Evolutionary conservation across 1,284 basidiomycete genomes (phyloP), one percentile per base, ranked within the genome.

Genomic region (Fomitopsis schrenkii): DNA sequence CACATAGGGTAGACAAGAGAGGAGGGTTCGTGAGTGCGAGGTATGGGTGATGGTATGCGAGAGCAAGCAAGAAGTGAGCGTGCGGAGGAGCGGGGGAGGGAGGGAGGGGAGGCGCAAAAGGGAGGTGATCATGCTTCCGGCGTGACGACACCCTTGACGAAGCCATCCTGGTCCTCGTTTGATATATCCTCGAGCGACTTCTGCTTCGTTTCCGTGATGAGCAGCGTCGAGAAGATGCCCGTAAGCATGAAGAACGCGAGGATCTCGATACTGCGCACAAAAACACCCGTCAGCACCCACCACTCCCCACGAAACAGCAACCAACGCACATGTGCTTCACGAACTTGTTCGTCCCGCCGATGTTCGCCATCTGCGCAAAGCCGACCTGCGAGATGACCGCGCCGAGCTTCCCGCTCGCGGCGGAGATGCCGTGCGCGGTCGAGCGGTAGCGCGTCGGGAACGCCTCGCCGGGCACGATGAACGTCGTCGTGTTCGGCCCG

Each of bases 361-460:
- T 88, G 72, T 91, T 80, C 73, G 81, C 83, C 55, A 94, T 74
- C 60, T 82, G 83, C 36, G 85, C 83, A 74, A 94, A 93, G 50
- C 86, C 91, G 65, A 93, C 86, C 75, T 94, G 91, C 3, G 91
- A 87, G 54, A 94, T 75, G 71, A 95, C 90, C 58, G 93, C 93
- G 46, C 93, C 93, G 56, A 93, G 80, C 75, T 94, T 95, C 57
- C 91, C 91, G 30, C 83, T 85, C 4, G 90, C 92, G 19, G 93
- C 93, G 19, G 88, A 90, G 72, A 95, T 93, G 74, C 93, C 93
- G 74, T 94, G 91, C 2, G 85, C 88, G 5, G 91, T 93, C 0
- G 90, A 90, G 56, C 92, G 83, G 76, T 93, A 93, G 52, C 93
- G 86, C 2, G 93, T 95, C 2, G 93, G 93, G 87, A 94, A 95